These are phyloP conservation scores for Nyssa sinensis DNA, from an alignment of 148 eudicot genomes.

Conservation along the genomic window DNA sequence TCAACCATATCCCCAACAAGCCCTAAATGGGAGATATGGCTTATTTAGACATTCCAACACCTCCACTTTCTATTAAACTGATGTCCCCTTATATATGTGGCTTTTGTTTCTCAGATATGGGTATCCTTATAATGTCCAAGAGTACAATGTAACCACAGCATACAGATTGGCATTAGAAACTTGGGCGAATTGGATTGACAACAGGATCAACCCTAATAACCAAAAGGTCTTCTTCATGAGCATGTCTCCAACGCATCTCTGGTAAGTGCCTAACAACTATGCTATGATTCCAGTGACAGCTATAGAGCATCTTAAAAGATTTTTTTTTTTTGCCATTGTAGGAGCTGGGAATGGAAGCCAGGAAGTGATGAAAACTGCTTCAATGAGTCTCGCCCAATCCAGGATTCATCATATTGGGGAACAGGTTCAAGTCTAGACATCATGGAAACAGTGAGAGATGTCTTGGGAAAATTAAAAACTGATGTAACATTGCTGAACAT, in stretches of 20 bases:
- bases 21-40: too few relatives aligned
- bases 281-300: neutral
- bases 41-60: too few relatives aligned
- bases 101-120: conserved; percentile 42
- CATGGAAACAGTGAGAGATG: conserved; percentile 57
- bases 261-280: conserved; percentile 46
- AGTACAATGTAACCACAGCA: conserved; percentile 77
- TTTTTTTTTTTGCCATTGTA: conserved; percentile 13
- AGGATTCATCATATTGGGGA: conserved; percentile 77
- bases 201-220: conserved; percentile 51
- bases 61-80: too few relatives aligned
- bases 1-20: too few relatives aligned
- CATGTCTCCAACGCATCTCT: conserved; percentile 92
- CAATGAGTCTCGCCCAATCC: conserved; percentile 62
- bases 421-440: conserved; percentile 68
- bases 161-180: conserved; percentile 78
- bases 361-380: conserved; percentile 83
- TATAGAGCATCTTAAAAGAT: neutral
- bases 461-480: conserved; percentile 35
- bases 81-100: neutral
- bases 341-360: conserved; percentile 95
- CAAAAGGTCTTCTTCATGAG: conserved; percentile 87
- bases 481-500: conserved; percentile 69
- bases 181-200: conserved; percentile 90
- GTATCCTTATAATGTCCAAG: conserved; percentile 37